These are phyloP conservation scores for Fusarium agapanthi DNA, from an alignment of 2,329 filamentous ascomycete species.

Conservation along the genomic window DNA sequence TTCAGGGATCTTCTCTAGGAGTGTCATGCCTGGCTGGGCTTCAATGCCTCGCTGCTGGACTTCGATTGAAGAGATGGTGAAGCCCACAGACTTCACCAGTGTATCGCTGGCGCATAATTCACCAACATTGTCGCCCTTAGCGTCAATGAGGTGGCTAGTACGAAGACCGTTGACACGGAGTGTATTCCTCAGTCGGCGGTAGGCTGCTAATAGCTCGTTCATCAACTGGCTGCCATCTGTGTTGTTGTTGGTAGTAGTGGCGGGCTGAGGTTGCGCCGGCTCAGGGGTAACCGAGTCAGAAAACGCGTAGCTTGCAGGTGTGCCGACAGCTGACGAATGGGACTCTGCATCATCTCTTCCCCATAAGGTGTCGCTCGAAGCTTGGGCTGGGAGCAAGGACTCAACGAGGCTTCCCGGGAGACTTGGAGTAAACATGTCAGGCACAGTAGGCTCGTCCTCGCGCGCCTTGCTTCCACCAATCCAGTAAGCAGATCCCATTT, in stretches of 20 bases:
- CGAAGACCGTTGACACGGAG: slow-evolving; percentile 63
- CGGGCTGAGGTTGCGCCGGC: slow-evolving; percentile 22
- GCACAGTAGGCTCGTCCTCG: slow-evolving; percentile 45
- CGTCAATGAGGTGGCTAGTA: slow-evolving; percentile 48
- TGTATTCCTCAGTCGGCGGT: slow-evolving; percentile 68
- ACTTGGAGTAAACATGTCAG: slow-evolving; percentile 48
- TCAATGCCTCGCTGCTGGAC: slow-evolving; percentile 90
- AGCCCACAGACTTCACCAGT: slow-evolving; percentile 75
- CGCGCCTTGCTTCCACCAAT: slow-evolving; percentile 51
- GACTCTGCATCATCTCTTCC: slow-evolving; percentile 46
- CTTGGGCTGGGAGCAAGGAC: slow-evolving; percentile 48
- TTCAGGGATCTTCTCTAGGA: slow-evolving; percentile 86
- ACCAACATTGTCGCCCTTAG: slow-evolving; percentile 46
- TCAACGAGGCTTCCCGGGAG: slow-evolving; percentile 51
- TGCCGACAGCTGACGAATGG: slow-evolving; percentile 47
- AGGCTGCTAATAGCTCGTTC: slow-evolving; percentile 67
- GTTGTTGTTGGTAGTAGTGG: not conserved
- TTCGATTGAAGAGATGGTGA: slow-evolving; percentile 87
- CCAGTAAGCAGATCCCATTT: slow-evolving; percentile 59
- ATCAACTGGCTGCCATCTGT: slow-evolving; percentile 46
- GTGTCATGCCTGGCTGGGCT: slow-evolving; percentile 74
- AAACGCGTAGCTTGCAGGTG: slow-evolving; percentile 55
- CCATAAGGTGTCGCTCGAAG: slow-evolving; percentile 55
- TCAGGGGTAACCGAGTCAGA: slow-evolving; percentile 46
- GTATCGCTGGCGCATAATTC: slow-evolving; percentile 65